Base-by-base conservation (phyloP, 2,329 filamentous ascomycete genomes). In the Huntiella bhutanensis region DNA sequence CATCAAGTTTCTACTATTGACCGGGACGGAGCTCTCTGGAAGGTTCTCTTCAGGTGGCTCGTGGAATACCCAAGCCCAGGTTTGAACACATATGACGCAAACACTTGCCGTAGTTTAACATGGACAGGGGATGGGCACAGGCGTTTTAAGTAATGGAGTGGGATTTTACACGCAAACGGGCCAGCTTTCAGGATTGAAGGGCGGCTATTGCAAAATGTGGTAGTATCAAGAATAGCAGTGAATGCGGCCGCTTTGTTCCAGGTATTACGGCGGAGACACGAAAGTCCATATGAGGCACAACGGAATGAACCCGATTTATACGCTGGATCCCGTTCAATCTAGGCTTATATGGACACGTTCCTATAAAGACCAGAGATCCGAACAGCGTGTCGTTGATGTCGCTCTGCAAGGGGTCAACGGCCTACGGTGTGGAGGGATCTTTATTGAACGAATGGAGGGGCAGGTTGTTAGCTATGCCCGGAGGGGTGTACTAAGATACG, bases 101-200 rank as follows among this genome's bases (percentile, higher is more conserved):
- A 28, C 22, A 28, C 22, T 28, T 17, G 19, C 13, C 35, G 5
- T 33, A 40, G 43, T 39, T 40, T 45, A 45, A 33, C 35, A 28
- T 45, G 17, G 17, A 39, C 43, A 45, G 39, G 12, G 35, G 33
- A 37, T 37, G 16, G 34, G 43, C 43, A 45, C 43, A 45, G 22
- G 43, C n/a, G 36, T 45, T 40, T 45, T 45, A 40, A 17, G 19
- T 45, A 28, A 12, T 11, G 35, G 36, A 10, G 22, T 45, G n/a
- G 19, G 43, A 45, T 40, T 33, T 11, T 16, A 16, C 5, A 22
- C 3, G 12, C 19, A n/a, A 10, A 16, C 3, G 19, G 13, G 36
- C 8, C 22, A 41, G 17, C 39, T 40, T 40, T 41, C 16, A 41
- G 15, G 17, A 41, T 28, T 12, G 3, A 17, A 38, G 13, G 37